Percentiles rank a stretch among this genome's conserved stretches.
phyloP scores from a whole-genome alignment of 2,329 filamentous ascomycete species.

The Cordyceps cateniannulata region DNA sequence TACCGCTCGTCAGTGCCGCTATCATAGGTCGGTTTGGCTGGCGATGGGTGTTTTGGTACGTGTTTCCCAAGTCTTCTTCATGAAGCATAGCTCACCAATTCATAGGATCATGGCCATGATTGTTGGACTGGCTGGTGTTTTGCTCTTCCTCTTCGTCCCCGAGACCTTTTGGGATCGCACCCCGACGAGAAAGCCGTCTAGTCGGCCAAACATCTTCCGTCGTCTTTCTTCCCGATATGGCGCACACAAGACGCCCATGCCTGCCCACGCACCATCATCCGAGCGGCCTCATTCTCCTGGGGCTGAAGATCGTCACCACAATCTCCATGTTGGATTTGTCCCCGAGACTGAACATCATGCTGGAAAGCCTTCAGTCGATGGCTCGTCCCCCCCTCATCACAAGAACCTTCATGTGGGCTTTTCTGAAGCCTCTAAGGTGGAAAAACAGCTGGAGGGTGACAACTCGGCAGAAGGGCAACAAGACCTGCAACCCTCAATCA shows the following conservation, averaged over 20 bases:
- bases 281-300: slow-evolving; percentile 16
- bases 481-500: not conserved
- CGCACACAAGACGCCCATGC: slow-evolving; percentile 9
- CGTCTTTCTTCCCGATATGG: slow-evolving; percentile 39
- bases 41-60: slow-evolving; percentile 86
- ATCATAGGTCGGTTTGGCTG: slow-evolving; percentile 73
- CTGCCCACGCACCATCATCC: slow-evolving; percentile 8
- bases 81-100: not conserved
- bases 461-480: not conserved
- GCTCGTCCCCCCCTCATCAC: slow-evolving; percentile 14
- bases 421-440: slow-evolving; percentile 24
- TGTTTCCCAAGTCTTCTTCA: slow-evolving; percentile 5
- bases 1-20: slow-evolving; percentile 79
- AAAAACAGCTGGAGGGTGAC: slow-evolving; percentile 2
- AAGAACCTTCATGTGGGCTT: slow-evolving; percentile 52
- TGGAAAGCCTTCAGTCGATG: slow-evolving; percentile 16
- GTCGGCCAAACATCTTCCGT: slow-evolving; percentile 40
- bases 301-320: slow-evolving; percentile 19
- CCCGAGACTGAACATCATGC: slow-evolving; percentile 2
- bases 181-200: slow-evolving; percentile 41
- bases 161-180: slow-evolving; percentile 95
- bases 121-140: slow-evolving; percentile 59
- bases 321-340: slow-evolving; percentile 28
- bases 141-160: slow-evolving; percentile 86
- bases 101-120: slow-evolving; percentile 73